Evolutionary conservation across 441 rosid genomes (phyloP), one percentile per base, ranked within the genome.

Genomic region (Pelargonium cotyledonis): DNA sequence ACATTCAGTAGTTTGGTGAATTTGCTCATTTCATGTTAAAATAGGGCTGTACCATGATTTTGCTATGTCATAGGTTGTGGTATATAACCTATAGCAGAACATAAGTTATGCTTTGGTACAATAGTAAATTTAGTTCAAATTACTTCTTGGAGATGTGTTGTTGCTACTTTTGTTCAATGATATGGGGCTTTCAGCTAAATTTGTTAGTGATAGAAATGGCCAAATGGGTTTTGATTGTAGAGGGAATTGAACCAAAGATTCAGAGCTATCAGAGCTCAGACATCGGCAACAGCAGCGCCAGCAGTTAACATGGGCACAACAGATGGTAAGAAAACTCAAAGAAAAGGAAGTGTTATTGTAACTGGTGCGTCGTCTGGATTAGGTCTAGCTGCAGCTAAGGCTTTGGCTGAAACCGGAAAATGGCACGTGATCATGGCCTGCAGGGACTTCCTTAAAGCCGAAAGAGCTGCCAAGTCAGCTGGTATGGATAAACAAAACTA

Each of bases 401-500:
- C 97, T 61, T 78, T 95, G 38, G 96, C 95, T 2, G 97, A 95
- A 70, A 82, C 91, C 12, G 97, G 97, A 35, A 95, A 95, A 78
- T 92, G 99, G 98, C 86, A 92, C 58, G 77, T 92, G 44, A 86
- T 90, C 68, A 90, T 95, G 99, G 99, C 99, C 71, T 95, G 99
- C 82, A 82, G 98, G 75, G 96, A 81, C 79, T 87, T 85, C 77
- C 89, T 85, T 29, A 89, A 87, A 83, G 70, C 89, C 2, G 92
- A 90, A 78, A 89, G 74, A 71, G 98, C 97, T 0, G 98, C 97
- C 0, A 89, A 79, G 70, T 81, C 96, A 0, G 83, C 83, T 1
- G 96, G 92, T 57, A 89, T 93, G 70, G 60, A 83, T 0, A 90
- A 88, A 69, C 97, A 93, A 57, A 86, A 80, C 77, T 86, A 90